Evolutionary conservation across 2,329 filamentous ascomycete species (phyloP), one percentile per base, ranked within the genome.

Genomic region (Seiridium unicorne): DNA sequence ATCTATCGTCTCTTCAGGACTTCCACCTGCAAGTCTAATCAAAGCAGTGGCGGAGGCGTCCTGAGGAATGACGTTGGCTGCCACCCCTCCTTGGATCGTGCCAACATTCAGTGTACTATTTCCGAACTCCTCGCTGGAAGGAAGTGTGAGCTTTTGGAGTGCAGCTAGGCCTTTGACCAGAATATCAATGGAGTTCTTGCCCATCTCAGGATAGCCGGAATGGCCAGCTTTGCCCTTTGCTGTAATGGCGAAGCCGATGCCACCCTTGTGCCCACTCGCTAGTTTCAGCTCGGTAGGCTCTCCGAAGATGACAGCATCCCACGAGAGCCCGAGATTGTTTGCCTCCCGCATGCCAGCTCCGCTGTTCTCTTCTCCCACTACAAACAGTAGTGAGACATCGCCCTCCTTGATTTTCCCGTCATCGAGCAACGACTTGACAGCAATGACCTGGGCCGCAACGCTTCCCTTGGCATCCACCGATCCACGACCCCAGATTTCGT

Each of bases 241-340:
- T 11, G 77, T 76, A 54, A 92, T 65, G 13, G 78, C 74, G 63
- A 90, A 82, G 44, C 81, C 79, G 1, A 87, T 68, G 63, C 85
- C 87, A 6, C 89, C 89, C 71, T 92, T 92, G 74, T 92, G 89
- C 7, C 89, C 89, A 11, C 83, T 79, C 0, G 87, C 88, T 4
- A 92, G 82, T 67, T 88, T 89, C 44, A 83, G 78, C 64, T 92
- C 89, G 0, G 89, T 92, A 1, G 89, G 89, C 68, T 92, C 89
- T 11, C 89, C 89, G 69, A 92, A 92, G 65, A 88, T 86, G 61
- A 89, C 81, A 5, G 87, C 81, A 53, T 88, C 82, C 79, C 86
- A 88, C 18, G 59, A 69, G 65, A 81, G 63, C 56, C 77, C 72
- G 47, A 85, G 70, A 4, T 76, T 70, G 68, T 87, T 78, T 2